phyloP scores from a whole-genome alignment of 1,139 yeast species.

The Pichia kudriavzevii region DNA sequence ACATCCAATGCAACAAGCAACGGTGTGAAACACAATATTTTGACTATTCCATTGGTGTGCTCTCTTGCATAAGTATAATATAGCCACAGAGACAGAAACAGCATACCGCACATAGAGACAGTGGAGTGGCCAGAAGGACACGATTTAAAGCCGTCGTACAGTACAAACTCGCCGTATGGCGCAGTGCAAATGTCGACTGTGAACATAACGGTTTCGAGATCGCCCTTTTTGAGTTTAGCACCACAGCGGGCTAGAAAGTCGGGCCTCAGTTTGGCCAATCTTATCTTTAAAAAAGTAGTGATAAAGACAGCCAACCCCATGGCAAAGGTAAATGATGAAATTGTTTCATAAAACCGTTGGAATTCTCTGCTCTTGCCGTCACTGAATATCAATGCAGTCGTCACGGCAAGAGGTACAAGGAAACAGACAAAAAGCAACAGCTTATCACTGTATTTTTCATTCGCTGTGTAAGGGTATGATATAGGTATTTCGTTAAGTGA shows the following conservation, averaged over 20 bases:
- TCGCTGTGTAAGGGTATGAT: constrained; percentile 39
- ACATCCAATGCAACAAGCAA: constrained; percentile 27
- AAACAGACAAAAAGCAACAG: constrained; percentile 35
- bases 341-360: constrained; percentile 26
- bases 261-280: constrained; percentile 72
- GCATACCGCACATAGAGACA: constrained; percentile 57
- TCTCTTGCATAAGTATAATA: constrained; percentile 48
- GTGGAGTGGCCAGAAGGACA: constrained; percentile 78
- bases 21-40: constrained; percentile 26
- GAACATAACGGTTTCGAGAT: constrained; percentile 10
- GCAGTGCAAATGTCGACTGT: constrained; percentile 46
- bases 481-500: constrained; percentile 32
- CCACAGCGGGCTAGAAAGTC: constrained; percentile 69
- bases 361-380: constrained; percentile 7
- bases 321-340: constrained; percentile 35
- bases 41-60: constrained; percentile 5
- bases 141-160: constrained; percentile 66
- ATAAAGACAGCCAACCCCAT: constrained; percentile 36
- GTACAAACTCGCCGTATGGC: constrained; percentile 30
- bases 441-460: constrained; percentile 34
- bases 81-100: constrained; percentile 52
- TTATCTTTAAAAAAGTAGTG: constrained; percentile 54
- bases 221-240: constrained; percentile 5
- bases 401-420: constrained; percentile 33
- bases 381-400: constrained; percentile 14